A percentile compares a stretch with the other conserved stretches of the same genome.
Conservation (phyloP, 1,139 yeast species). For the Taphrina betulina region DNA sequence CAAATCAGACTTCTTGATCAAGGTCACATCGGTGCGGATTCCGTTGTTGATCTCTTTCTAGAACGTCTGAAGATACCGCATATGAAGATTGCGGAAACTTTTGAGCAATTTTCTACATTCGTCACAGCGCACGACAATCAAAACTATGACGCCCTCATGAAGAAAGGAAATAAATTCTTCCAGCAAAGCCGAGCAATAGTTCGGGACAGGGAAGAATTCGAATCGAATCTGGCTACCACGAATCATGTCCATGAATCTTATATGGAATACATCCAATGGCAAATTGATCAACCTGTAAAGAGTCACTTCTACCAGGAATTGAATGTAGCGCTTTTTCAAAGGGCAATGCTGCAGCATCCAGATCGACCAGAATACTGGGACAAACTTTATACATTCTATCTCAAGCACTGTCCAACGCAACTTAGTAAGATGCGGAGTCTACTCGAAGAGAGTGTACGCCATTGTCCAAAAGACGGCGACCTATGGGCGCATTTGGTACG, state of each 20-base stretch:
- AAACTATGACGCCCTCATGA: conserved; percentile 50
- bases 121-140: conserved; percentile 44
- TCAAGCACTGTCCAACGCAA: background rate
- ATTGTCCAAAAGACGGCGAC: background rate
- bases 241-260: conserved; percentile 38
- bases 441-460: background rate
- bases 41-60: background rate
- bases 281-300: conserved; percentile 30
- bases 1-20: background rate
- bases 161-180: conserved; percentile 47
- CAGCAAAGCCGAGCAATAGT: conserved; percentile 43
- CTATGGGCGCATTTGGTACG: background rate
- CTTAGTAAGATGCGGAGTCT: background rate
- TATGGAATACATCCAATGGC: conserved; percentile 44
- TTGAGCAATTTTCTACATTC: conserved; percentile 50
- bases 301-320: background rate
- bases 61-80: conserved; percentile 51
- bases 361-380: background rate
- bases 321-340: background rate
- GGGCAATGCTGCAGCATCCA: background rate
- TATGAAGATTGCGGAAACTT: conserved; percentile 48
- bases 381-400: no score
- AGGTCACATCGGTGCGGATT: background rate
- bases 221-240: conserved; percentile 36
- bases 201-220: conserved; percentile 40